phyloP scores from a whole-genome alignment of 73 alveolate genomes.

The Urostyla sp. region DNA sequence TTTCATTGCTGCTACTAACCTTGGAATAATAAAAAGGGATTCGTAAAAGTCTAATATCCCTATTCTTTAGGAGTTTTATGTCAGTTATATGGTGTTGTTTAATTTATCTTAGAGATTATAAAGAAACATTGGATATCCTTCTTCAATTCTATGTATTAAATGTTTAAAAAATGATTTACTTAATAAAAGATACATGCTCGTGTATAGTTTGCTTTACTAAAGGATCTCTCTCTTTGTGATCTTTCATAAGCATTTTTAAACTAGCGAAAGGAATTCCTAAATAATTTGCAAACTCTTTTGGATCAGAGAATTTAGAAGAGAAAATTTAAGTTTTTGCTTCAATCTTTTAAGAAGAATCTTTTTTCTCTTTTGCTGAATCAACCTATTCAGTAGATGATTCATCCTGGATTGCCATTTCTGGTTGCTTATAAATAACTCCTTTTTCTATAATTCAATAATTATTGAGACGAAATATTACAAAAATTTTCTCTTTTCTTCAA shows the following conservation, averaged over 20 bases:
- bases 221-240: conserved; percentile 53
- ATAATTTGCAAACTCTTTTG: conserved; percentile 45
- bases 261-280: conserved; percentile 54
- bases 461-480: not conserved
- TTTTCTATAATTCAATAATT: conserved; percentile 19
- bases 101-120: conserved; percentile 6
- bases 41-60: conserved; percentile 57
- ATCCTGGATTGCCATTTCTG: not conserved
- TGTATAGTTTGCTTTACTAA: conserved; percentile 43
- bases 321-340: conserved; percentile 30
- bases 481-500: conserved; percentile 42
- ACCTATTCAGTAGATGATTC: conserved; percentile 5
- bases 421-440: conserved; percentile 15
- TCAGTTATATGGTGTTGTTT: not conserved
- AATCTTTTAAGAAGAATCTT: not conserved
- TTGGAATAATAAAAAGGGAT: conserved; percentile 13
- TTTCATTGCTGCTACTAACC: conserved; percentile 31
- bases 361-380: not conserved
- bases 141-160: conserved; percentile 15
- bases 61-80: conserved; percentile 18
- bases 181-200: conserved; percentile 47
- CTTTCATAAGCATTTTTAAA: conserved; percentile 33
- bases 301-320: conserved; percentile 52
- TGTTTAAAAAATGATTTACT: not conserved
- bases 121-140: conserved; percentile 48